These are phyloP conservation scores for Naematelia aurantialba DNA, from an alignment of 768 basidiomycete species.

Conservation along the genomic window DNA sequence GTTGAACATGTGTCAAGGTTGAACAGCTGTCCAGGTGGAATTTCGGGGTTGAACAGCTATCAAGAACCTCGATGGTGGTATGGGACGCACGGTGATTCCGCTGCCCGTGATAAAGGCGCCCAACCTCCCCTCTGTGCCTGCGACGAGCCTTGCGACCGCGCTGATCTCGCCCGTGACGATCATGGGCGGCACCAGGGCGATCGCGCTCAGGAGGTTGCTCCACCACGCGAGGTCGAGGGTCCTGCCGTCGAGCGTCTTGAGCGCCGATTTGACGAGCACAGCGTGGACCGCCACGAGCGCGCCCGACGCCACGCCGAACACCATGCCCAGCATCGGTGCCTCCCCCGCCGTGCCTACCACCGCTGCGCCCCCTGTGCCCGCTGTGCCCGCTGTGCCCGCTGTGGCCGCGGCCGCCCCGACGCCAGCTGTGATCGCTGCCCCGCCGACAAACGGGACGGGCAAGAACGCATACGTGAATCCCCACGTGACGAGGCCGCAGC, in stretches of 20 bases:
- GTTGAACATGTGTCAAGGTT: not conserved
- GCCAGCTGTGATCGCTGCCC: not conserved
- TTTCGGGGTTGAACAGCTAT: too few species aligned
- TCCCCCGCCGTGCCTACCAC: conserved; percentile 10
- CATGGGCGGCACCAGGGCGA: conserved; percentile 17
- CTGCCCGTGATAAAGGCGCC: conserved; percentile 22
- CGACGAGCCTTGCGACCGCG: conserved; percentile 12
- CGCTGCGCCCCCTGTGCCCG: not conserved
- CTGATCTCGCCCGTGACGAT: conserved; percentile 15
- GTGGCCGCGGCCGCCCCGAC: not conserved
- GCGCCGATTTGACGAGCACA: conserved; percentile 25
- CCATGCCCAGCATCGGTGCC: conserved; percentile 28
- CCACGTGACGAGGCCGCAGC: conserved; percentile 25
- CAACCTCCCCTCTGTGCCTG: conserved; percentile 10
- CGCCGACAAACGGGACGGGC: conserved; percentile 14
- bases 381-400: not conserved
- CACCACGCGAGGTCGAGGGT: conserved; percentile 30
- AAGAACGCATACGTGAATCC: conserved; percentile 30
- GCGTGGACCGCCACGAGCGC: conserved; percentile 32
- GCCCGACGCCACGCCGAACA: conserved; percentile 25
- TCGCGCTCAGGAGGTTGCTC: conserved; percentile 20
- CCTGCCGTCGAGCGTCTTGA: conserved; percentile 23
- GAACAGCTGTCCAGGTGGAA: not conserved
- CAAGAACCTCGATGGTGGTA: not conserved
- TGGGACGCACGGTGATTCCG: conserved; percentile 24